A percentile compares a stretch with the other conserved stretches of the same genome.
phyloP scores from a whole-genome alignment of 371 early-diverging fungal species.

The Mortierella sp. region DNA sequence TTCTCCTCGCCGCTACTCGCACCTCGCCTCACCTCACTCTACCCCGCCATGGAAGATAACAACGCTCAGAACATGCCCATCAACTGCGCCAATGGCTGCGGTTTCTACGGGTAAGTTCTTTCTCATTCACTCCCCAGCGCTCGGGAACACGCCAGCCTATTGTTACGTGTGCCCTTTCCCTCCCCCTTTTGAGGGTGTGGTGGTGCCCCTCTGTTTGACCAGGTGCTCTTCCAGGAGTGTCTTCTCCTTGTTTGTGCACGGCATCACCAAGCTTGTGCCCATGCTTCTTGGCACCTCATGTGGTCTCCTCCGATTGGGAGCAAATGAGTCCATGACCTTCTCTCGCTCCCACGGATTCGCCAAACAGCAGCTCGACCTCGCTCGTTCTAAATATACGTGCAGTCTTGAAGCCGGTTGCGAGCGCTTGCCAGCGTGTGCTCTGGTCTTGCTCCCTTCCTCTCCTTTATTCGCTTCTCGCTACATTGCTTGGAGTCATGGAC shows the following conservation, averaged over 20 bases:
- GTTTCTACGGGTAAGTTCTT: slow-evolving; percentile 67
- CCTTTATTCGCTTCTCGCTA: slow-evolving; percentile 4
- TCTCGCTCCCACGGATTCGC: not conserved
- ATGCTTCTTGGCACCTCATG: no score
- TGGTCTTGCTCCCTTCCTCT: slow-evolving; percentile 2
- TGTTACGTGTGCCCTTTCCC: not conserved
- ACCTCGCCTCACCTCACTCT: not conserved
- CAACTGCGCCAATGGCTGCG: slow-evolving; percentile 72
- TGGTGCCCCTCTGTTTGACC: not conserved
- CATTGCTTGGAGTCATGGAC: not conserved
- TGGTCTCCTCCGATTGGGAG: no score
- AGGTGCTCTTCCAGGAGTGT: slow-evolving; percentile 1
- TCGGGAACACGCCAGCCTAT: not conserved
- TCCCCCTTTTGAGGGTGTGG: not conserved
- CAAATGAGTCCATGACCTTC: not conserved
- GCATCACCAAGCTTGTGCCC: no score
- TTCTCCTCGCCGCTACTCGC: not conserved
- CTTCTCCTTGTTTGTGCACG: not conserved
- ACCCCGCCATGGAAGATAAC: slow-evolving; percentile 62
- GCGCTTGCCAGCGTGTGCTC: not conserved
- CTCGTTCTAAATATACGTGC: not conserved
- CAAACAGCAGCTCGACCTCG: not conserved
- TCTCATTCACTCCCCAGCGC: not conserved
- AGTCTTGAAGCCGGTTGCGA: not conserved
- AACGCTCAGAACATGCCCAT: slow-evolving; percentile 60